Conservation (phyloP, 306 rosid genomes). For the Trifolium repens region DNA sequence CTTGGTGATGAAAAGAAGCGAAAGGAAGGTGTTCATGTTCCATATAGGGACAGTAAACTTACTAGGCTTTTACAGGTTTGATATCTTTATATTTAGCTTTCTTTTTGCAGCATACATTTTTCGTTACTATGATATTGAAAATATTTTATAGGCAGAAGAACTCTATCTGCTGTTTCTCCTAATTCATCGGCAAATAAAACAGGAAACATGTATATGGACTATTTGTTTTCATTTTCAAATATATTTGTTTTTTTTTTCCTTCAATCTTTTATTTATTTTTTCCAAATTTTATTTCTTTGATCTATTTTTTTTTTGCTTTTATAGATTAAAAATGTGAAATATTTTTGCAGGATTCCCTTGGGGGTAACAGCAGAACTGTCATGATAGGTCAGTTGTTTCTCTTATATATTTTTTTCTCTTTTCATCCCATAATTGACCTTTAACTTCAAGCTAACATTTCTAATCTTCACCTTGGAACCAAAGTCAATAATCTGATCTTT, state of each 20-base stretch:
- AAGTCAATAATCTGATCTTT: constrained; percentile 27
- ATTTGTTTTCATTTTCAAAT: not conserved
- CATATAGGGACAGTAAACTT: constrained; percentile 97
- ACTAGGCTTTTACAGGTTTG: constrained; percentile 98
- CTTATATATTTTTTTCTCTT: constrained; percentile 4
- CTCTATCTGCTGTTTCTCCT: constrained; percentile 17
- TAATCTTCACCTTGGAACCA: constrained; percentile 26
- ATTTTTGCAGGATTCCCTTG: constrained; percentile 94
- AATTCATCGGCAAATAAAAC: constrained; percentile 24
- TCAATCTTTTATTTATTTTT: no score
- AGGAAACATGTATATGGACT: constrained; percentile 22
- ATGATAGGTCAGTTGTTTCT: constrained; percentile 78
- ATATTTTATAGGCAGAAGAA: constrained; percentile 26
- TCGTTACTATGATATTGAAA: constrained; percentile 33
- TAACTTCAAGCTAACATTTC: constrained; percentile 11
- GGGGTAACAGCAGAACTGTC: constrained; percentile 99
- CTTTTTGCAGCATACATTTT: constrained; percentile 21
- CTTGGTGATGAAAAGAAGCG: constrained; percentile 99
- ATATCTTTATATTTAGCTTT: constrained; percentile 36
- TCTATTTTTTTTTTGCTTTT: constrained; percentile 9
- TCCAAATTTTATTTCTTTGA: not conserved
- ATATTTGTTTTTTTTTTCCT: not conserved
- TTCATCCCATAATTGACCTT: not conserved
- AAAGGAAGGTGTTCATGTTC: constrained; percentile 94
- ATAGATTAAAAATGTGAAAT: constrained; percentile 38